A percentile compares a stretch with the other conserved stretches of the same genome.
phyloP scores from a whole-genome alignment of 2,329 filamentous ascomycete species.

The Rhynchosporium secalis region DNA sequence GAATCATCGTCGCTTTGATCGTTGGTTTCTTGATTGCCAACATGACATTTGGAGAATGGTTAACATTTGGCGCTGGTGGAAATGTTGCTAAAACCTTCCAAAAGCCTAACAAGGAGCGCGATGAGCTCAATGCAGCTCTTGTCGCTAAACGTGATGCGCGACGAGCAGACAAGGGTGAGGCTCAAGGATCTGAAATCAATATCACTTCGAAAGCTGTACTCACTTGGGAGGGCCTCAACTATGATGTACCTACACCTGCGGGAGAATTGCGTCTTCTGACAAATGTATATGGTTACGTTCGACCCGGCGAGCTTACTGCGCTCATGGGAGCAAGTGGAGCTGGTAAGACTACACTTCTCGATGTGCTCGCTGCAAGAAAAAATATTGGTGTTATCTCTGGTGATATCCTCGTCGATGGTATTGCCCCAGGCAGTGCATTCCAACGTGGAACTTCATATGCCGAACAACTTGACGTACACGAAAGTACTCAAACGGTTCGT shows the following conservation, averaged over 20 bases:
- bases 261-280: constrained; percentile 52
- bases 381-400: constrained; percentile 65
- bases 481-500: constrained; percentile 61
- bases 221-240: constrained; percentile 85
- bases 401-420: constrained; percentile 63
- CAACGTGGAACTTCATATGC: constrained; percentile 65
- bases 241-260: constrained; percentile 60
- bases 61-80: constrained; percentile 79
- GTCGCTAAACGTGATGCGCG: constrained; percentile 58
- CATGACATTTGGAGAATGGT: constrained; percentile 73
- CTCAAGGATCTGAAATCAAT: constrained; percentile 50
- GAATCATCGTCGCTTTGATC: constrained; percentile 76
- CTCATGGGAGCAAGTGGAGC: constrained; percentile 64
- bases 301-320: constrained; percentile 61
- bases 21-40: constrained; percentile 74
- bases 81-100: constrained; percentile 76
- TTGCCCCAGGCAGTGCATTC: constrained; percentile 57
- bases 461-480: constrained; percentile 66
- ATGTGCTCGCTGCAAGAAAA: constrained; percentile 63
- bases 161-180: constrained; percentile 48
- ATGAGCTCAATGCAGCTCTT: constrained; percentile 64
- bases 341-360: constrained; percentile 66
- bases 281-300: constrained; percentile 62
- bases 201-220: constrained; percentile 66
- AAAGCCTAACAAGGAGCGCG: constrained; percentile 66